phyloP scores from a whole-genome alignment of 306 rosid genomes.

The Parietaria judaica region DNA sequence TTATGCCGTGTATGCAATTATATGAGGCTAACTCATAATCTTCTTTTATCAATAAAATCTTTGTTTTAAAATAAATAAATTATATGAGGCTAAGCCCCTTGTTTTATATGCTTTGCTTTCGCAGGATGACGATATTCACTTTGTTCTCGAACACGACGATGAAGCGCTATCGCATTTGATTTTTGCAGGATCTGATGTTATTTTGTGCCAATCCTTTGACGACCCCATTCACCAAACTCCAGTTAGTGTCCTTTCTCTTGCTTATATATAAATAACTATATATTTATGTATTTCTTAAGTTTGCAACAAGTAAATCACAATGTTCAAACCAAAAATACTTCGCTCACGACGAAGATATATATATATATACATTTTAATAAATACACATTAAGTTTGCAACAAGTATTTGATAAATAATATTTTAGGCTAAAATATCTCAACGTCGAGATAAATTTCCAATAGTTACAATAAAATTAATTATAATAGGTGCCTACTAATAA shows the following conservation, averaged over 20 bases:
- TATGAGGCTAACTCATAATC: no score
- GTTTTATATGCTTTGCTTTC: neutral
- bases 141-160: slow-evolving; percentile 37
- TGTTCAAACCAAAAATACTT: neutral
- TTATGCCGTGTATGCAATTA: no score
- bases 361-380: neutral
- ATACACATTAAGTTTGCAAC: no score
- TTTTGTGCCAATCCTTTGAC: slow-evolving; percentile 61
- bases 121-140: slow-evolving; percentile 46
- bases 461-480: no score
- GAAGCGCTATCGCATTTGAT: slow-evolving; percentile 49
- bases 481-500: no score
- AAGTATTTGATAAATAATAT: no score
- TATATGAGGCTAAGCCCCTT: no score
- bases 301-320: neutral
- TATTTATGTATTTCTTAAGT: neutral
- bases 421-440: no score
- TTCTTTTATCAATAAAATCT: no score
- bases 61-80: no score
- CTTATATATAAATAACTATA: neutral
- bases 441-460: no score
- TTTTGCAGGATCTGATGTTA: slow-evolving; percentile 75
- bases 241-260: slow-evolving; percentile 32
- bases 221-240: slow-evolving; percentile 63
- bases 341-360: neutral